phyloP scores from a whole-genome alignment of 306 rosid species.

The Ammopiptanthus mongolicus region DNA sequence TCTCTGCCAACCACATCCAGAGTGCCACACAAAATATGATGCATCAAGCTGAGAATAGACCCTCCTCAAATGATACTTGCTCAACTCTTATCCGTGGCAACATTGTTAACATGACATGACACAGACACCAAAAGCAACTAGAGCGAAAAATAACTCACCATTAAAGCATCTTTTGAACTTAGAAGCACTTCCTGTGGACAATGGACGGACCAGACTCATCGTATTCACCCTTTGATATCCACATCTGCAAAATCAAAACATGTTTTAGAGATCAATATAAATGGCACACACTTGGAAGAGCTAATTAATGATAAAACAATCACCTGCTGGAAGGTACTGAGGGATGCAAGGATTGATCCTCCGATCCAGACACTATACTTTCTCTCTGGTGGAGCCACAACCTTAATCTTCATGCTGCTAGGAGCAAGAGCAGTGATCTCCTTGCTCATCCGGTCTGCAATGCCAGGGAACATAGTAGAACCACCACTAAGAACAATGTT shows the following conservation, averaged over 20 bases:
- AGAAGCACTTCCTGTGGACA: slow-evolving; percentile 87
- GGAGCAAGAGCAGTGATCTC: slow-evolving; percentile 88
- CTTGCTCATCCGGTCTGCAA: slow-evolving; percentile 86
- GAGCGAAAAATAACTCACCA: slow-evolving; percentile 49
- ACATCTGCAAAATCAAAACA: slow-evolving; percentile 46
- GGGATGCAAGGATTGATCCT: slow-evolving; percentile 85
- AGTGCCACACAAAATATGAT: slow-evolving; percentile 24
- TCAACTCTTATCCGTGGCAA: slow-evolving; percentile 28
- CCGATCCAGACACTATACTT: slow-evolving; percentile 91
- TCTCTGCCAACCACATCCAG: slow-evolving; percentile 36
- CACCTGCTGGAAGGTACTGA: slow-evolving; percentile 92
- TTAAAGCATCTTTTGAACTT: slow-evolving; percentile 40
- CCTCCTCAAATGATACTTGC: slow-evolving; percentile 27
- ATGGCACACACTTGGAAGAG: background rate
- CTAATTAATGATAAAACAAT: background rate
- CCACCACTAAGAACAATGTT: slow-evolving; percentile 87
- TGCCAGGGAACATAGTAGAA: slow-evolving; percentile 87
- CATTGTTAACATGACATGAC: slow-evolving; percentile 54
- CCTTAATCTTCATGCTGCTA: slow-evolving; percentile 87
- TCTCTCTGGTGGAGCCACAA: slow-evolving; percentile 88
- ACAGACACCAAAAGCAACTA: slow-evolving; percentile 64
- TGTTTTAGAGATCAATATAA: background rate
- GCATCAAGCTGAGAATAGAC: slow-evolving; percentile 21
- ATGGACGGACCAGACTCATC: slow-evolving; percentile 83
- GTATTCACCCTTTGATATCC: slow-evolving; percentile 83